A percentile compares a stretch with the other conserved stretches of the same genome.
phyloP scores from a whole-genome alignment of 352 stramenopile species.

The Elongisporangium anandrum region DNA sequence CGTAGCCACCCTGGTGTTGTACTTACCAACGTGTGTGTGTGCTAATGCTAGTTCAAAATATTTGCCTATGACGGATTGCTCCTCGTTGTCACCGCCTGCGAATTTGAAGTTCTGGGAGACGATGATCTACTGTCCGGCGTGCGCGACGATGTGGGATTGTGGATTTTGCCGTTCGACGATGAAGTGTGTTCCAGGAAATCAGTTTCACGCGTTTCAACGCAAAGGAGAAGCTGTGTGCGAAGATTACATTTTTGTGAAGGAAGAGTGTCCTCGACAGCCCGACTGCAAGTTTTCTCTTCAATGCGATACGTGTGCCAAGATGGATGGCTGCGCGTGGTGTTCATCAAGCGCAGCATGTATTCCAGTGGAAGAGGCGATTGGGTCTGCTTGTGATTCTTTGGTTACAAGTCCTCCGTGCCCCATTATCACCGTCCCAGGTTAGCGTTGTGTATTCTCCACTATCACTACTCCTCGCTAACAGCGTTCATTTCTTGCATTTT shows the following conservation, averaged over 20 bases:
- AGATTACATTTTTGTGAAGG: constrained; percentile 53
- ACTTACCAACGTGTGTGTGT: constrained; percentile 22
- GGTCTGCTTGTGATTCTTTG: constrained; percentile 67
- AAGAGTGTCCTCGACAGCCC: constrained; percentile 70
- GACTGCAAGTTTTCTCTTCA: constrained; percentile 39
- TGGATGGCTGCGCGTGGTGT: constrained; percentile 87
- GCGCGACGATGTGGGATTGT: constrained; percentile 56
- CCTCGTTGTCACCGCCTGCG: constrained; percentile 35
- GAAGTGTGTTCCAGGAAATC: constrained; percentile 68
- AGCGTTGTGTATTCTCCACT: constrained; percentile 14
- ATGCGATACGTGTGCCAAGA: constrained; percentile 62
- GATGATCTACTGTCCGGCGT: constrained; percentile 69
- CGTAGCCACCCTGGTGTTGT: constrained; percentile 13
- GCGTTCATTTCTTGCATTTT: constrained; percentile 11
- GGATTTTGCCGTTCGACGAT: constrained; percentile 92
- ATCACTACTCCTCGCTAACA: constrained; percentile 5
- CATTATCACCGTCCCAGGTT: constrained; percentile 24
- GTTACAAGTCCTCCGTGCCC: constrained; percentile 83
- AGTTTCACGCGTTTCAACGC: constrained; percentile 34
- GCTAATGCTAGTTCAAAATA: constrained; percentile 10
- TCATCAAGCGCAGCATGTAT: constrained; percentile 81
- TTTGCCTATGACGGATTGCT: constrained; percentile 33
- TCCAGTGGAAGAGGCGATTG: constrained; percentile 79
- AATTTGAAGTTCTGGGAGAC: constrained; percentile 58
- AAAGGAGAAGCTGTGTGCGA: constrained; percentile 35